Conservation (phyloP, 768 basidiomycete species). For the Xerocomellus chrysenteron region DNA sequence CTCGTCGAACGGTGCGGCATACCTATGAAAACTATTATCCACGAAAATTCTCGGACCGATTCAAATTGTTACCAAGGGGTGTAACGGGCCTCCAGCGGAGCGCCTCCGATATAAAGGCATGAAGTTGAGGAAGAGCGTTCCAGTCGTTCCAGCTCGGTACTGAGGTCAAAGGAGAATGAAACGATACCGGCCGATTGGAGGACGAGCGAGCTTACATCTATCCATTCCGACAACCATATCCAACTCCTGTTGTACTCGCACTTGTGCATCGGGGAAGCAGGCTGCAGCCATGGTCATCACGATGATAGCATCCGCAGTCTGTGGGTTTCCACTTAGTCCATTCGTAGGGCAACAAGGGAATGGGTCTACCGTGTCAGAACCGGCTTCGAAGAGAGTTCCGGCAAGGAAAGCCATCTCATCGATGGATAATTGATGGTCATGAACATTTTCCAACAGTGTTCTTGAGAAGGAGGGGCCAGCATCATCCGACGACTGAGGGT, state of each 20-base stretch:
- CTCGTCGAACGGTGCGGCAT: slow-evolving; percentile 62
- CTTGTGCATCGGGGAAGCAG: slow-evolving; percentile 50
- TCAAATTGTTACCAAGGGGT: slow-evolving; percentile 20
- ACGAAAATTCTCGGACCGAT: too few relatives aligned
- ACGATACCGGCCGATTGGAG: not conserved
- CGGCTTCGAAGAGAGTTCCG: slow-evolving; percentile 61
- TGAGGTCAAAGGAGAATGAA: slow-evolving; percentile 3
- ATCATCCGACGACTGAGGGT: slow-evolving; percentile 8
- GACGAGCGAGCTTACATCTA: slow-evolving; percentile 13
- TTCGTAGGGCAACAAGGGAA: not conserved
- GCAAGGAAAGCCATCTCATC: slow-evolving; percentile 58
- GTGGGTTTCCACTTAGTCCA: not conserved
- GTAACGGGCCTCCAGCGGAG: slow-evolving; percentile 39
- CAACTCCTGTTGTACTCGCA: slow-evolving; percentile 50
- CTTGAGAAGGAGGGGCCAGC: slow-evolving; percentile 43
- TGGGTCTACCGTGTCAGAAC: slow-evolving; percentile 48
- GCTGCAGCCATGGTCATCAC: slow-evolving; percentile 53
- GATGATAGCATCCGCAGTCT: slow-evolving; percentile 27
- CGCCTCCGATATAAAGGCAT: slow-evolving; percentile 38
- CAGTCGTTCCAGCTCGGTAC: slow-evolving; percentile 39
- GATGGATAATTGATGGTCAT: slow-evolving; percentile 47
- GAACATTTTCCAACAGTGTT: slow-evolving; percentile 50
- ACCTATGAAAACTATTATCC: slow-evolving; percentile 19
- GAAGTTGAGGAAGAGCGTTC: slow-evolving; percentile 34
- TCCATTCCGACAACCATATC: slow-evolving; percentile 49